phyloP scores from a whole-genome alignment of 139 green algal genomes.

The Coelastrella sp. region DNA sequence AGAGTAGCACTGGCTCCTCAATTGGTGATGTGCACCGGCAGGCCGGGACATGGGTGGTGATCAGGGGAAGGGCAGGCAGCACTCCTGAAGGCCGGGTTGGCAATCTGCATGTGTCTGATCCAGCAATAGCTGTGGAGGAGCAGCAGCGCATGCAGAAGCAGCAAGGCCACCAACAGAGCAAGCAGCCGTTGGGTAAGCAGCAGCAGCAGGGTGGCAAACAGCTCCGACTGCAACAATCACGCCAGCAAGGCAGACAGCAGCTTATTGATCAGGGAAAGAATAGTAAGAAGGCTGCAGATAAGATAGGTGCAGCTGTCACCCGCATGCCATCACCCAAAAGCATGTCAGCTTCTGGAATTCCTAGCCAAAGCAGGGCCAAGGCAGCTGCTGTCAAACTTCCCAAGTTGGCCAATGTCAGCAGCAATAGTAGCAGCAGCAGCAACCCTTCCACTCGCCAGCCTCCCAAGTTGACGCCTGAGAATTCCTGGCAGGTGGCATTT shows the following conservation, averaged over 20 bases:
- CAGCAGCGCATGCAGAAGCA: background rate
- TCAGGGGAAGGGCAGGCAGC: constrained; percentile 32
- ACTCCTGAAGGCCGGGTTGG: background rate
- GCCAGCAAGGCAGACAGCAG: background rate
- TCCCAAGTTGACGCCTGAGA: constrained; percentile 19
- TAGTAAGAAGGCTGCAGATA: background rate
- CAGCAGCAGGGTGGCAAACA: background rate
- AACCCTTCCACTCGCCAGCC: background rate
- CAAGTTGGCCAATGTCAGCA: background rate
- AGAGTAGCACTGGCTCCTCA: background rate
- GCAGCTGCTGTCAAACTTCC: background rate
- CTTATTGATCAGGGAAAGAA: background rate
- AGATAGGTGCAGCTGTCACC: background rate
- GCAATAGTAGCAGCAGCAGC: background rate
- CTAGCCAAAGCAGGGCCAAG: background rate
- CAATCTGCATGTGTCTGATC: background rate
- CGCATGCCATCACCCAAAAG: background rate
- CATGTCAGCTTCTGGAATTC: background rate
- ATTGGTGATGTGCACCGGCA: background rate
- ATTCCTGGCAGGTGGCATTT: constrained; percentile 42
- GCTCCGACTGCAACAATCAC: background rate
- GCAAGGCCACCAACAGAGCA: background rate
- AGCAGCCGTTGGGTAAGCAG: too few species aligned
- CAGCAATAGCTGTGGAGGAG: constrained; percentile 27
- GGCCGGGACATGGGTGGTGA: background rate